Evolutionary conservation across 169 alveolate species (phyloP).

Genomic region (Plasmodium malariae): DNA sequence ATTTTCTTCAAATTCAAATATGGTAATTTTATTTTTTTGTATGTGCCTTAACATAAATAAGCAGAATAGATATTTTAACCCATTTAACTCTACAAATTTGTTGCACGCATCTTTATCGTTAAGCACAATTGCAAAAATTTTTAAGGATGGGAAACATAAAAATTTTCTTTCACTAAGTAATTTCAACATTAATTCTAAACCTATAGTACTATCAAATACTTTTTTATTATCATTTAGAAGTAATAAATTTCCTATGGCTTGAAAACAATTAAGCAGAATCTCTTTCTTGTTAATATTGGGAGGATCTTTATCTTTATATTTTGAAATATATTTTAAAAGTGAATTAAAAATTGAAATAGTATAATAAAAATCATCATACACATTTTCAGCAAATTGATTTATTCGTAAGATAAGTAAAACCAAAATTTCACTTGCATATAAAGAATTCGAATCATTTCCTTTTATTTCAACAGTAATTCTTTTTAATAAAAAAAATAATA

Average conservation of each 20-base stretch:
- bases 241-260: slow-evolving; percentile 69
- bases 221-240: slow-evolving; percentile 48
- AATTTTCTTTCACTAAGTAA: slow-evolving; percentile 74
- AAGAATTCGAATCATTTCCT: slow-evolving; percentile 50
- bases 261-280: slow-evolving; percentile 63
- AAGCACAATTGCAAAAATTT: slow-evolving; percentile 61
- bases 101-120: slow-evolving; percentile 54
- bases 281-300: slow-evolving; percentile 61
- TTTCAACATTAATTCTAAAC: slow-evolving; percentile 70
- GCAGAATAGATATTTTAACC: slow-evolving; percentile 62
- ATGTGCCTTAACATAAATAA: slow-evolving; percentile 64
- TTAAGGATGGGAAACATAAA: slow-evolving; percentile 67
- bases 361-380: slow-evolving; percentile 68
- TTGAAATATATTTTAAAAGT: slow-evolving; percentile 57
- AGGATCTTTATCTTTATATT: slow-evolving; percentile 68
- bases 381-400: slow-evolving; percentile 69
- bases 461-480: slow-evolving; percentile 57
- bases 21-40: slow-evolving; percentile 29
- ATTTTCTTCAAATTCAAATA: slow-evolving; percentile 72
- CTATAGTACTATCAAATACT: slow-evolving; percentile 48
- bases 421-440: slow-evolving; percentile 74
- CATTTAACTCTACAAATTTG: slow-evolving; percentile 57
- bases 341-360: slow-evolving; percentile 66
- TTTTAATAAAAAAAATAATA: slow-evolving; percentile 72
- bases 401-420: slow-evolving; percentile 68